These are phyloP conservation scores for Salix brachista DNA, from an alignment of 345 rosid species.

Conservation along the genomic window DNA sequence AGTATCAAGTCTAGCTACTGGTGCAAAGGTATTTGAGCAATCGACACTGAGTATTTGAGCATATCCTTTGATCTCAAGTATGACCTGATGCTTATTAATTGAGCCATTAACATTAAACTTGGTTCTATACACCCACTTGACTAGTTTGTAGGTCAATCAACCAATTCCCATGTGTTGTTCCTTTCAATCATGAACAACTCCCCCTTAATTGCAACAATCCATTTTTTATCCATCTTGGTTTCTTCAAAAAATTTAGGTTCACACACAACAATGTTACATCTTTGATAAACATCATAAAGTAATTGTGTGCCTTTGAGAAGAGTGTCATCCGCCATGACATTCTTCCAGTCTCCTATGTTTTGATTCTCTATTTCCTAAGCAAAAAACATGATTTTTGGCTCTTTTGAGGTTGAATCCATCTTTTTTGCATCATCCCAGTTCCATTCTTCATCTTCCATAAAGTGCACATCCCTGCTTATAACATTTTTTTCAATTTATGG, in stretches of 20 bases:
- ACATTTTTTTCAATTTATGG: not conserved
- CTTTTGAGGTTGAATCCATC: not conserved
- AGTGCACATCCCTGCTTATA: not conserved
- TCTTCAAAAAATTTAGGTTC: not conserved
- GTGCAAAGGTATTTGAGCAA: not conserved
- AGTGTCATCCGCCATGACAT: not conserved
- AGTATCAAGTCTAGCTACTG: not conserved
- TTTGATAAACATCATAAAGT: not conserved
- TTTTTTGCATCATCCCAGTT: not conserved
- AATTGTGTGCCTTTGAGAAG: not conserved
- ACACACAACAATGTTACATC: not conserved
- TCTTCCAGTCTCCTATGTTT: not conserved
- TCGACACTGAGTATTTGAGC: not conserved
- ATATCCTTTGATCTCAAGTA: not conserved
- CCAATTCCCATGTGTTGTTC: not conserved
- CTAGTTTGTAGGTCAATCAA: not conserved
- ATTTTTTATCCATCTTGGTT: not conserved
- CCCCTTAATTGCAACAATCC: not conserved
- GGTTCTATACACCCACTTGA: not conserved
- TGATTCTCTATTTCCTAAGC: too few species aligned
- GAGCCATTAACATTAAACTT: not conserved
- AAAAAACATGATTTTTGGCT: too few species aligned
- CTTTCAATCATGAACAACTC: not conserved
- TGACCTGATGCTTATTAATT: not conserved
- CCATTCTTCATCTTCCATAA: not conserved